Conservation (phyloP, 1,284 basidiomycete genomes). For the Leccinum huronense region DNA sequence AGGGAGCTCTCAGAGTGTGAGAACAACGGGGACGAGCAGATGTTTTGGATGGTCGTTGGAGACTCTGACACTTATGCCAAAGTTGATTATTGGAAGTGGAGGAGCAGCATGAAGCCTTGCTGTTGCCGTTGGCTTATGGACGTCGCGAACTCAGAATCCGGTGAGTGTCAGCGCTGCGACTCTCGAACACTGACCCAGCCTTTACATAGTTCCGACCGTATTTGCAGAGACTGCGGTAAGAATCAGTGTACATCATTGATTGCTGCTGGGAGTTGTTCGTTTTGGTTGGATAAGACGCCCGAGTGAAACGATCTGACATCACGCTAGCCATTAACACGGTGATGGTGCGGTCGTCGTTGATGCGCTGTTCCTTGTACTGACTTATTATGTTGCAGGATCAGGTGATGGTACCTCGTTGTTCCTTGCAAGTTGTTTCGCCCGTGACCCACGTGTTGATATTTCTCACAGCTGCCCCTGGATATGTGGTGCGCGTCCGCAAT, state of each 20-base stretch:
- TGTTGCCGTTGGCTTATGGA: conserved; percentile 54
- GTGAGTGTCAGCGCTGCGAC: conserved; percentile 32
- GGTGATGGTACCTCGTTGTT: conserved; percentile 54
- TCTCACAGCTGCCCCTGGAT: conserved; percentile 70
- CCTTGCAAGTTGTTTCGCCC: conserved; percentile 57
- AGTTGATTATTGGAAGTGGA: conserved; percentile 79
- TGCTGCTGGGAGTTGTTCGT: conserved; percentile 77
- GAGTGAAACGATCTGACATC: conserved; percentile 58
- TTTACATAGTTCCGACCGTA: conserved; percentile 36
- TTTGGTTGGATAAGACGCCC: conserved; percentile 62
- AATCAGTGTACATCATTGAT: conserved; percentile 62
- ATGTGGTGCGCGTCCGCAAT: conserved; percentile 62
- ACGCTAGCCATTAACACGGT: conserved; percentile 57
- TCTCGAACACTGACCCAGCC: conserved; percentile 2
- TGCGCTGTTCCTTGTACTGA: conserved; percentile 1
- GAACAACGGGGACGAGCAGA: conserved; percentile 58
- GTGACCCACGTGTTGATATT: conserved; percentile 68
- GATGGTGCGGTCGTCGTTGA: conserved; percentile 39
- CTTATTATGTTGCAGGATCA: conserved; percentile 29
- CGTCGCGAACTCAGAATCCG: conserved; percentile 32
- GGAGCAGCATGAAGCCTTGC: conserved; percentile 46
- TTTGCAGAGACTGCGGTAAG: conserved; percentile 28
- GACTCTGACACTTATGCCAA: conserved; percentile 62
- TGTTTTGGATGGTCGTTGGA: conserved; percentile 82
- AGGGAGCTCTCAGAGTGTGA: conserved; percentile 61